Evolutionary conservation across 2,329 filamentous ascomycete genomes (phyloP).

Genomic region (Hymenoscyphus repandus): DNA sequence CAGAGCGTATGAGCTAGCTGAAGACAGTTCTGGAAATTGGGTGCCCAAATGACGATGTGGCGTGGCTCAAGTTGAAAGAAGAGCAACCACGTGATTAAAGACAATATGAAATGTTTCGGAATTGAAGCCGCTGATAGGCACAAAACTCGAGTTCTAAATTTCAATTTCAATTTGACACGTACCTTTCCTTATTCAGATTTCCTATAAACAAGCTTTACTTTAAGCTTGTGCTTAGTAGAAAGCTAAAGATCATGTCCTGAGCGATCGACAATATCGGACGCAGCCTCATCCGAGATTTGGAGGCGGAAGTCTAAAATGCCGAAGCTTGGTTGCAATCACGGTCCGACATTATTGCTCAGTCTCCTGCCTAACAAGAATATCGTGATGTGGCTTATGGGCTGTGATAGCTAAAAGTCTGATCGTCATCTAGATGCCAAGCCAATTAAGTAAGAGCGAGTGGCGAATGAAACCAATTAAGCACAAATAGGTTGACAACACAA

Average conservation of each 20-base stretch:
- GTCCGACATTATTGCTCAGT: not conserved
- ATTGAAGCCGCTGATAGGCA: not conserved
- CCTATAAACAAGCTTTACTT: slow-evolving; percentile 10
- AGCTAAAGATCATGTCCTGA: slow-evolving; percentile 1
- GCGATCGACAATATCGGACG: slow-evolving; percentile 8
- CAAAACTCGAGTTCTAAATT: not conserved
- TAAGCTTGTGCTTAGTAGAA: slow-evolving; percentile 3
- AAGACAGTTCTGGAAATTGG: no score
- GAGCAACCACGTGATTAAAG: not conserved
- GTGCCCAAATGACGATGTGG: not conserved
- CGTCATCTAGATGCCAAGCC: not conserved
- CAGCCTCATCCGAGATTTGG: slow-evolving; percentile 3
- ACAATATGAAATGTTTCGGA: not conserved
- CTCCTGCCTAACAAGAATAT: not conserved
- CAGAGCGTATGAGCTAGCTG: no score
- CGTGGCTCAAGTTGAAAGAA: not conserved
- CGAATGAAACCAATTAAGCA: not conserved
- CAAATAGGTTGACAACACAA: not conserved
- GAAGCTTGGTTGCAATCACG: not conserved
- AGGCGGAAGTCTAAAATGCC: not conserved
- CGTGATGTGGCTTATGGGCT: not conserved
- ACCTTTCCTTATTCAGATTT: not conserved
- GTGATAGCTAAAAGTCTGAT: not conserved
- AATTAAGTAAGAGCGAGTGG: not conserved
- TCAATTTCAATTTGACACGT: not conserved